Evolutionary conservation across 2,329 filamentous ascomycete genomes (phyloP).

Genomic region (Cladosporium oxysporum): DNA sequence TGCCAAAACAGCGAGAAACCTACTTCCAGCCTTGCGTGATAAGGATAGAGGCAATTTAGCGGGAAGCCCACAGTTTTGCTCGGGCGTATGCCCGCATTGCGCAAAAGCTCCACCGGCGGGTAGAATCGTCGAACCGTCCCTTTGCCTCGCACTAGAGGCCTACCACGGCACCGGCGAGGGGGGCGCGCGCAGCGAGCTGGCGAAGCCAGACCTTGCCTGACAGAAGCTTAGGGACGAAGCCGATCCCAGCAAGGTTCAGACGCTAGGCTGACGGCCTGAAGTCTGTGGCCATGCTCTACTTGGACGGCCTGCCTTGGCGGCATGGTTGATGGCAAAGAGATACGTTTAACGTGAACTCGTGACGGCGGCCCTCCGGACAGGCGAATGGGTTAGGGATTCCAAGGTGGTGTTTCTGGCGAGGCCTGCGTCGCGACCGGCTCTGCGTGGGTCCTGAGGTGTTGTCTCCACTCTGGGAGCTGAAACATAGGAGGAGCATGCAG

Average conservation of each 20-base stretch:
- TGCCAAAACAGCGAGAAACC: conserved; percentile 16
- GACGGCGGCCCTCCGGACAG: background rate
- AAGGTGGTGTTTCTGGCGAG: background rate
- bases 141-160: background rate
- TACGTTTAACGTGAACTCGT: background rate
- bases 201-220: background rate
- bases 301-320: conserved; percentile 19
- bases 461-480: background rate
- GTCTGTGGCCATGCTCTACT: conserved; percentile 13
- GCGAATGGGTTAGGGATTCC: background rate
- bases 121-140: background rate
- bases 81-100: conserved; percentile 15
- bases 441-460: background rate
- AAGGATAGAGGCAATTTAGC: background rate
- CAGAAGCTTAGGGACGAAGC: conserved; percentile 11
- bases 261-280: conserved; percentile 3
- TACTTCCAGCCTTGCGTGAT: conserved; percentile 13
- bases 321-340: background rate
- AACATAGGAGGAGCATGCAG: background rate
- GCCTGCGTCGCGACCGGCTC: background rate
- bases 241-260: conserved; percentile 5
- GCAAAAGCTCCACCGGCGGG: conserved; percentile 8
- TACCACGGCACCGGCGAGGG: background rate
- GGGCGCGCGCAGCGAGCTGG: background rate
- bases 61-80: background rate